phyloP scores from a whole-genome alignment of 164 flowering plant genomes.

The Chloranthus sessilifolius region DNA sequence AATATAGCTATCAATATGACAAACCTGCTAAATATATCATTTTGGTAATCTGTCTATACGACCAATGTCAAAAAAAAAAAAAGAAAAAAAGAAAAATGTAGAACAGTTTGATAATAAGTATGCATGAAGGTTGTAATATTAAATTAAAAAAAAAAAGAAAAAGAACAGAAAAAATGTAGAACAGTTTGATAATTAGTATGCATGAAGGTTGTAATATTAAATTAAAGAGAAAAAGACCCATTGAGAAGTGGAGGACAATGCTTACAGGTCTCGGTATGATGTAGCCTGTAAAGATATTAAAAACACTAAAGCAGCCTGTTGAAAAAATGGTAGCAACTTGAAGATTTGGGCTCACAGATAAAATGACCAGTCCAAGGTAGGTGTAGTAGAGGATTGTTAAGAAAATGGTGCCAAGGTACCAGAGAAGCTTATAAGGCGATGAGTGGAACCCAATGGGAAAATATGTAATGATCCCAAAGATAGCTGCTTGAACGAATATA shows the following conservation, averaged over 20 bases:
- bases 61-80: too few relatives aligned
- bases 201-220: too few relatives aligned
- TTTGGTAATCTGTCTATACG: too few relatives aligned
- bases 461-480: constrained; percentile 32
- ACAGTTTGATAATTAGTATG: too few relatives aligned
- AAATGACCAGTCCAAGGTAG: constrained; percentile 45
- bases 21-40: too few relatives aligned
- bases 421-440: constrained; percentile 38
- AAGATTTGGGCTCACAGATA: constrained; percentile 33
- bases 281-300: constrained; percentile 46
- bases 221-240: background rate
- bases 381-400: constrained; percentile 31
- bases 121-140: too few relatives aligned
- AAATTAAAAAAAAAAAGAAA: too few relatives aligned
- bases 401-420: constrained; percentile 38
- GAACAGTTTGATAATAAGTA: too few relatives aligned
- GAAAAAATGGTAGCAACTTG: constrained; percentile 29
- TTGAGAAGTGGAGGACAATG: background rate
- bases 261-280: constrained; percentile 46
- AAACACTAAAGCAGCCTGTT: constrained; percentile 20
- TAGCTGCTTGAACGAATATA: constrained; percentile 22
- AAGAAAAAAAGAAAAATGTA: too few relatives aligned
- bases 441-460: constrained; percentile 31
- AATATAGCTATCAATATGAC: too few relatives aligned
- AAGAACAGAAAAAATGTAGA: too few relatives aligned